These are phyloP conservation scores for Thinopyrum elongatum DNA, from an alignment of 176 grass and related monocot genomes.

Conservation along the genomic window DNA sequence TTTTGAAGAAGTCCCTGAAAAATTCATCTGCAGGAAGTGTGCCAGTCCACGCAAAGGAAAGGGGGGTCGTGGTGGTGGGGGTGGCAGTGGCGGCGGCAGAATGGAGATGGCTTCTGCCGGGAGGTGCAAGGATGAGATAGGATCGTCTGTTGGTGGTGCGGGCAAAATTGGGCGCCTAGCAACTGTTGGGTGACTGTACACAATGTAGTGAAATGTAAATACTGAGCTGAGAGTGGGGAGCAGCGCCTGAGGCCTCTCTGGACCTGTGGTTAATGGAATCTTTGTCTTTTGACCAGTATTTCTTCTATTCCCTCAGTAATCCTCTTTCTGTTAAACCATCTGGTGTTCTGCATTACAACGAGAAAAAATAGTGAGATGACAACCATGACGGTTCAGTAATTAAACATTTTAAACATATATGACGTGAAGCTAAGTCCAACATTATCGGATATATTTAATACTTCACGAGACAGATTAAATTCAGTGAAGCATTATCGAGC, in stretches of 20 bases:
- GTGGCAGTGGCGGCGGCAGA: conserved; percentile 37
- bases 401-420: no score
- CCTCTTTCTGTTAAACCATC: not conserved
- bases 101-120: conserved; percentile 32
- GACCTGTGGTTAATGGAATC: conserved; percentile 31
- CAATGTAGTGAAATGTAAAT: conserved; percentile 69
- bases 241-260: conserved; percentile 31
- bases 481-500: not conserved
- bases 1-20: conserved; percentile 76
- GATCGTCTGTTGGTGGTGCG: conserved; percentile 34
- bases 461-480: no score
- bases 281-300: conserved; percentile 29
- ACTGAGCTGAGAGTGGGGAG: conserved; percentile 18
- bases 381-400: not conserved
- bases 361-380: not conserved
- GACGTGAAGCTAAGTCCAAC: no score
- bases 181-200: conserved; percentile 77
- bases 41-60: conserved; percentile 30
- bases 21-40: conserved; percentile 79
- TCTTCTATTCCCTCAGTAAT: conserved; percentile 29
- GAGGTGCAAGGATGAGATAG: conserved; percentile 79
- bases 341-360: not conserved
- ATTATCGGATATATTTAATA: no score
- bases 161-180: conserved; percentile 58
- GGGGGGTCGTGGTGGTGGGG: conserved; percentile 24